Evolutionary conservation across 1,284 basidiomycete species (phyloP).

Genomic region (Pseudozyma sp.): DNA sequence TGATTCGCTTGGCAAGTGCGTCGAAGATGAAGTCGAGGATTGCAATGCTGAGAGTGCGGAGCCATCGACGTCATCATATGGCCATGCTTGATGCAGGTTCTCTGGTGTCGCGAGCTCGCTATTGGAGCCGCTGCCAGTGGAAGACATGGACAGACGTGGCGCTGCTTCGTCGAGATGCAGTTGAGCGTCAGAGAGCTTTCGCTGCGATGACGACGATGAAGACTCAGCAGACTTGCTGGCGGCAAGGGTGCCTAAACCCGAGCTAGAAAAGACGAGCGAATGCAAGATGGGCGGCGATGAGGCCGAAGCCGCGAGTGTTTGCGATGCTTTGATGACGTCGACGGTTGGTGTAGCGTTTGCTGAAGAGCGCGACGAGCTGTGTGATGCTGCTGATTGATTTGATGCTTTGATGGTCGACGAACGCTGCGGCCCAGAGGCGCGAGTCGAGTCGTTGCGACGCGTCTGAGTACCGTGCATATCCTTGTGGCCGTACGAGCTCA

Average conservation of each 20-base stretch:
- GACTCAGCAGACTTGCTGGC: not conserved
- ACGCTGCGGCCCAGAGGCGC: constrained; percentile 13
- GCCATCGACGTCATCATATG: constrained; percentile 14
- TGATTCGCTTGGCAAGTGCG: constrained; percentile 4
- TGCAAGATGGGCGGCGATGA: constrained; percentile 25
- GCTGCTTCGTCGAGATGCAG: constrained; percentile 19
- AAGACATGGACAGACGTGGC: constrained; percentile 56
- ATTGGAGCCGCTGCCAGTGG: constrained; percentile 40
- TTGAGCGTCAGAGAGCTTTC: constrained; percentile 3
- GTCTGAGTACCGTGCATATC: not conserved
- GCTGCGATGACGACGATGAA: not conserved
- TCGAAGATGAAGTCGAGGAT: not conserved
- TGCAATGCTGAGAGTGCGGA: constrained; percentile 23
- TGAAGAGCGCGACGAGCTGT: not conserved
- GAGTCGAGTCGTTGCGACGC: not conserved
- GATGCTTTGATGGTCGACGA: constrained; percentile 28
- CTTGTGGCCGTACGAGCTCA: not conserved
- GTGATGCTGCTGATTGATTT: constrained; percentile 8
- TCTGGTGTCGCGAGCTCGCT: constrained; percentile 54
- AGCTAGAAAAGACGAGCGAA: constrained; percentile 17
- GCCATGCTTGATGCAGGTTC: constrained; percentile 32
- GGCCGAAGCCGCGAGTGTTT: constrained; percentile 1
- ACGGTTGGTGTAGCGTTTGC: not conserved
- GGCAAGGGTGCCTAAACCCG: not conserved
- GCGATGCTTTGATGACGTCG: not conserved